These are phyloP conservation scores for Penicillium sp. DNA, from an alignment of 2,329 filamentous ascomycete genomes.

Conservation along the genomic window DNA sequence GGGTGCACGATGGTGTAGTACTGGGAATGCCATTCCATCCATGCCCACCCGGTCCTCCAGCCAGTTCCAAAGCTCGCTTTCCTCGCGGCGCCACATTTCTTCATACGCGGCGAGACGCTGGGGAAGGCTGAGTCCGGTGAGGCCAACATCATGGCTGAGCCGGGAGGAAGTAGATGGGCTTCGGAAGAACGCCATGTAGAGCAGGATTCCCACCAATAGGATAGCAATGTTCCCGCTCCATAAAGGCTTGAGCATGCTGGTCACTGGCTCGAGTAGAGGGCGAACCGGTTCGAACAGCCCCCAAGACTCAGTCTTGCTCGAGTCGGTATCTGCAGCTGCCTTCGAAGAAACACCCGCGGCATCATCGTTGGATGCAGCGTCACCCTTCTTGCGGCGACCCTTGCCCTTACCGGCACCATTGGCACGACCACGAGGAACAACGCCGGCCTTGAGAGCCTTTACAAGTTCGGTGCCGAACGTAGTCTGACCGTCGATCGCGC, in stretches of 20 bases:
- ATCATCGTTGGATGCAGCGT: conserved; percentile 37
- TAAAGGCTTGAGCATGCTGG: conserved; percentile 69
- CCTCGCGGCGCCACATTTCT: conserved; percentile 86
- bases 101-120: conserved; percentile 83
- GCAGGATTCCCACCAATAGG: conserved; percentile 69
- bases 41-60: conserved; percentile 82
- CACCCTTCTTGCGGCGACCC: conserved; percentile 62
- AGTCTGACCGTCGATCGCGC: conserved; percentile 84
- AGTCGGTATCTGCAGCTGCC: conserved; percentile 41
- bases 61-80: conserved; percentile 91
- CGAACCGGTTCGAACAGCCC: conserved; percentile 79
- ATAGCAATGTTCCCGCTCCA: conserved; percentile 77
- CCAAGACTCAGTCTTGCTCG: conserved; percentile 61
- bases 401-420: conserved; percentile 56
- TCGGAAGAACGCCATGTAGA: conserved; percentile 75
- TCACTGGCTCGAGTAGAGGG: conserved; percentile 66
- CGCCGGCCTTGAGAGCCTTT: conserved; percentile 69
- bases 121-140: conserved; percentile 49
- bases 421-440: conserved; percentile 65
- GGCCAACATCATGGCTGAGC: conserved; percentile 40
- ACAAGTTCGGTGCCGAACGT: conserved; percentile 81
- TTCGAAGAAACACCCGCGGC: conserved; percentile 48
- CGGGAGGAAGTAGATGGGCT: conserved; percentile 35
- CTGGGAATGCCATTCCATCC: conserved; percentile 53
- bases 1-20: conserved; percentile 26